Base-by-base conservation (phyloP, 139 green algal species). In the Desmodesmus armatus region DNA sequence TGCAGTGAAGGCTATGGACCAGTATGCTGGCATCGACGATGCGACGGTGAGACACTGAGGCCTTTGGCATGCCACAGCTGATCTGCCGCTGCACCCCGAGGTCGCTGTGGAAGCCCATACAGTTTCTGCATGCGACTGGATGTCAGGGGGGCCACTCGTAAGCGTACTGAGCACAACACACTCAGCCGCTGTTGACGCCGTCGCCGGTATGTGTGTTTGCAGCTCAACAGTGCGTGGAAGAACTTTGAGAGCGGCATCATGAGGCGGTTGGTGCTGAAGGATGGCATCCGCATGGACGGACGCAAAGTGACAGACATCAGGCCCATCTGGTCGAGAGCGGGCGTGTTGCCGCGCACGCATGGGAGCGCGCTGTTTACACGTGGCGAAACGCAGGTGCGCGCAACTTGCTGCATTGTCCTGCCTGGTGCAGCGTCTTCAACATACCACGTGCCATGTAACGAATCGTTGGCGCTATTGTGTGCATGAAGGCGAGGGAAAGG, bases 311-410 rank as follows among this genome's bases (percentile, higher is more conserved):
- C 31, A 0, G 93, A 98, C 60, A 93, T 99, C 44, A 89, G 97
- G 0, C 93, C 94, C 53, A 99, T 99, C 79, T 88, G 78, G 71
- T 89, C 77, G 39, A 87, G 94, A 21, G 93, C 92, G 5, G 75
- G 82, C 15, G 47, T 97, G 72, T 90, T 99, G 72, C 96, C 96
- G 0, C 83, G 97, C 78, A 96, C 93, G 2, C 98, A 99, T 88
- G 98, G 98, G 82, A 96, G 87, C 69, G 91, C 94, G 11, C 93
- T 99, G 7, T 99, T 99, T 88, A 99, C 97, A 21, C 92, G 98
- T 1, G 97, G 97, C 5, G 97, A 99, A 88, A 99, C 97, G 43
- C 97, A 99, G 91, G 90, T 92, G 76, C 3, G 81, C 1, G 17
- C 17, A n/a, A n/a, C 11, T 13, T 58, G 47, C 47, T 58, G 47